Evolutionary conservation across 306 rosid genomes (phyloP).

Genomic region (Cicer cuneatum): DNA sequence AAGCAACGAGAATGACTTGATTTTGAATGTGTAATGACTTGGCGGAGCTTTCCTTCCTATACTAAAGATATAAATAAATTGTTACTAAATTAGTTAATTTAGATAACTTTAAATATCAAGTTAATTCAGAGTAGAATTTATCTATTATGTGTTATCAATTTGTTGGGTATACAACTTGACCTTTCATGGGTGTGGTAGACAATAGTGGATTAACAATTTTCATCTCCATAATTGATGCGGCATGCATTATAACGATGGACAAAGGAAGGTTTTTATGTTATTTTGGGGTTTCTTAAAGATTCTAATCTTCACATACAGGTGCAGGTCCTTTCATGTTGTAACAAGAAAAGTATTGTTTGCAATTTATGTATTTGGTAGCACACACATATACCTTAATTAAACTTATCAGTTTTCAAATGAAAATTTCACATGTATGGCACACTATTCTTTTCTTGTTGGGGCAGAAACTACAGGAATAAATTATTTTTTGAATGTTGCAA

Average conservation of each 20-base stretch:
- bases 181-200: conserved; percentile 40
- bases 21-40: conserved; percentile 49
- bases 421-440: neutral
- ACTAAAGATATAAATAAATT: neutral
- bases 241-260: neutral
- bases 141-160: neutral
- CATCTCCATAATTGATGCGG: neutral
- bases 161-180: conserved; percentile 2
- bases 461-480: neutral
- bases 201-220: neutral
- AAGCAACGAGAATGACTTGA: conserved; percentile 50
- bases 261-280: neutral
- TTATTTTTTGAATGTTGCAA: conserved; percentile 1
- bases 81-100: neutral
- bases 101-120: no score
- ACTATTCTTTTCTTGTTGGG: conserved; percentile 28
- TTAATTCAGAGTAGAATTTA: no score
- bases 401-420: neutral
- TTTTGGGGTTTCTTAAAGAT: conserved; percentile 19
- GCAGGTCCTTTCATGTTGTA: neutral
- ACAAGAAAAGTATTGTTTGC: conserved; percentile 44
- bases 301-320: conserved; percentile 32
- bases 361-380: conserved; percentile 1
- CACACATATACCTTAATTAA: neutral
- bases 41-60: conserved; percentile 56